Evolutionary conservation across 2,329 filamentous ascomycete species (phyloP).

Genomic region (Zymoseptoria ardabiliae): DNA sequence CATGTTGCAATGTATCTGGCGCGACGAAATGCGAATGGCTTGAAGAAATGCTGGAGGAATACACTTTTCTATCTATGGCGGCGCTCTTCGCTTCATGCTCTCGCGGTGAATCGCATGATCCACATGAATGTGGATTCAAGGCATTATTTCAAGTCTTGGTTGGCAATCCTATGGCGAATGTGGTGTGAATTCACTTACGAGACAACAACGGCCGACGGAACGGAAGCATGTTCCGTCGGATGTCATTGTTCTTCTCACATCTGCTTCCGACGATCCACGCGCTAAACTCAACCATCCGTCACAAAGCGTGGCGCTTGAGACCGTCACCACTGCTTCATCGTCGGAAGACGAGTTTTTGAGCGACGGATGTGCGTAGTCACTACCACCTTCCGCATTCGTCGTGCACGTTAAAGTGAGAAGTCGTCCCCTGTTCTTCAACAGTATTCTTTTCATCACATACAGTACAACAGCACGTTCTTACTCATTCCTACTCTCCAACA

Average conservation of each 20-base stretch:
- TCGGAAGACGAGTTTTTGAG: not conserved
- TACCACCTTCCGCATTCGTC: not conserved
- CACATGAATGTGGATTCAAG: not conserved
- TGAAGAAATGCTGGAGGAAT: not conserved
- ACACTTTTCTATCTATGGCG: not conserved
- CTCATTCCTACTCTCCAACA: not conserved
- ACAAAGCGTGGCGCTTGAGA: not conserved
- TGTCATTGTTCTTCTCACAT: not conserved
- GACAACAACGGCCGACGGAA: not conserved
- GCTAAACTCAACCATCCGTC: not conserved
- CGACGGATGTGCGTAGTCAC: not conserved
- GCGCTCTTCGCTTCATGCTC: slow-evolving; percentile 4
- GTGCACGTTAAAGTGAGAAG: not conserved
- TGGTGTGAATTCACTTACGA: not conserved
- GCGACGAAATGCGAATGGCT: not conserved
- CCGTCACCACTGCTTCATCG: not conserved
- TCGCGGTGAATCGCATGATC: slow-evolving; percentile 5
- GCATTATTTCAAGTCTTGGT: not conserved
- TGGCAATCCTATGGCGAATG: not conserved
- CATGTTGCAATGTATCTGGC: slow-evolving; percentile 13
- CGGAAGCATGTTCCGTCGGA: not conserved
- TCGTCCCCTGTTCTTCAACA: not conserved
- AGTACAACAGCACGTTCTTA: not conserved
- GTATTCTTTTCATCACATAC: not conserved
- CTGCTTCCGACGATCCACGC: not conserved